Conservation (phyloP, 2,329 filamentous ascomycete species). For the Cladosporium colombiae region DNA sequence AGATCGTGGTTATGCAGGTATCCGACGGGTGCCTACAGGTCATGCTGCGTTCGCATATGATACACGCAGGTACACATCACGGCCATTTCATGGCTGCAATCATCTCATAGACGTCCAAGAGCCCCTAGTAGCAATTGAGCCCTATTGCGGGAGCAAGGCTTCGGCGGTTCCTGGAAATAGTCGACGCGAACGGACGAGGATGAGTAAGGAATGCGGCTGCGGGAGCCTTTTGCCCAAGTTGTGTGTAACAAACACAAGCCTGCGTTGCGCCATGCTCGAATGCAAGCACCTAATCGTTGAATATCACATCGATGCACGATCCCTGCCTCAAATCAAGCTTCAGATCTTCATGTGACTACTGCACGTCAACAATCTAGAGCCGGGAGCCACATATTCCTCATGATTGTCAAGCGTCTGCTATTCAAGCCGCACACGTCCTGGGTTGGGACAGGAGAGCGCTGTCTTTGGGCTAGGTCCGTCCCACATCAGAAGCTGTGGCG, state of each 20-base stretch:
- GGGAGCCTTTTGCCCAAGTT: constrained; percentile 13
- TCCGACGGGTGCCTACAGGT: constrained; percentile 32
- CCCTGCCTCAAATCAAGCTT: constrained; percentile 27
- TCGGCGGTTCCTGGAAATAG: constrained; percentile 27
- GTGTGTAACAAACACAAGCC: constrained; percentile 21
- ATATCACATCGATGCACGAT: constrained; percentile 24
- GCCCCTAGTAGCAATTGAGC: constrained; percentile 15
- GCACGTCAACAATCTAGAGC: constrained; percentile 28
- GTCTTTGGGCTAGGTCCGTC: constrained; percentile 26
- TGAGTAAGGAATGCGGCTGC: constrained; percentile 30
- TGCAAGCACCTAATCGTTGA: constrained; percentile 21
- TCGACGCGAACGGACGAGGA: constrained; percentile 8
- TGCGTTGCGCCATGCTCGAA: constrained; percentile 10
- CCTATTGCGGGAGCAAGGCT: constrained; percentile 23
- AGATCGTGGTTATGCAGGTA: constrained; percentile 32
- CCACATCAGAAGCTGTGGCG: constrained; percentile 37
- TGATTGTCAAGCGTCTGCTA: constrained; percentile 14
- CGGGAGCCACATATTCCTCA: constrained; percentile 8
- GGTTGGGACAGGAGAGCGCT: constrained; percentile 9
- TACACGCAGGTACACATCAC: constrained; percentile 33
- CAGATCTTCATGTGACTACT: constrained; percentile 30
- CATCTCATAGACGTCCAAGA: constrained; percentile 21
- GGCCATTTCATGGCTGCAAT: constrained; percentile 12
- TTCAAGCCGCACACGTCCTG: constrained; percentile 9
- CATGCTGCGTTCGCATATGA: constrained; percentile 38